phyloP scores from a whole-genome alignment of 2,329 filamentous ascomycete species.

The Botrytis cinerea region DNA sequence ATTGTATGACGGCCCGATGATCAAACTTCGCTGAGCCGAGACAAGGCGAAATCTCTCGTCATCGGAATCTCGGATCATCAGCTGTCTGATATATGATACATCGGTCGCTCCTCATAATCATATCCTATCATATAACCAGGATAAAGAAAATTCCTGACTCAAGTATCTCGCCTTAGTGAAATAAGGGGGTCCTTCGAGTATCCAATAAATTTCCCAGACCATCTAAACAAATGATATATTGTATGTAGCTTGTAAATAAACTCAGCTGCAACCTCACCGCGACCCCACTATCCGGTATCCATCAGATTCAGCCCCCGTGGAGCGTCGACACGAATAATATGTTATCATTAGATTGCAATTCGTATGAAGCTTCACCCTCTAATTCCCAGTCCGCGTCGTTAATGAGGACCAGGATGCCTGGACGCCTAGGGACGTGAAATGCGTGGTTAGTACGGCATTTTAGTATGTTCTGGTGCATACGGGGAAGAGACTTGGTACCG shows the following conservation, averaged over 20 bases:
- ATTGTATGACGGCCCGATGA: constrained; percentile 1
- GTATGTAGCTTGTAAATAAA: not conserved
- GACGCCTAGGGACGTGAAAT: constrained; percentile 62
- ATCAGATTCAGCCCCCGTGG: constrained; percentile 72
- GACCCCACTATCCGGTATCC: constrained; percentile 10
- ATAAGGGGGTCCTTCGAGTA: not conserved
- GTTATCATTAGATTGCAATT: constrained; percentile 78
- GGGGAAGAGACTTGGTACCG: constrained; percentile 1
- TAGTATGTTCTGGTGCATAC: constrained; percentile 26
- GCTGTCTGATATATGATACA: constrained; percentile 1
- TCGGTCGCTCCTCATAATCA: not conserved
- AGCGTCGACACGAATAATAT: constrained; percentile 96
- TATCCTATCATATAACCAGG: constrained; percentile 1
- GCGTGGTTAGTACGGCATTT: constrained; percentile 31
- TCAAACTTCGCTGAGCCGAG: not conserved
- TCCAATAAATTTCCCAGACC: not conserved
- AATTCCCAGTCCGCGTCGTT: constrained; percentile 99
- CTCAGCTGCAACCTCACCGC: not conserved
- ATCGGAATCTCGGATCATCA: constrained; percentile 1
- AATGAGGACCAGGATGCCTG: constrained; percentile 92
- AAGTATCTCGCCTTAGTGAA: not conserved
- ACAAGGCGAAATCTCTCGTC: constrained; percentile 1
- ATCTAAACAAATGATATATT: not conserved
- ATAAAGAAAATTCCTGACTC: not conserved
- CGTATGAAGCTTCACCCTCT: constrained; percentile 89